A percentile compares a stretch with the other conserved stretches of the same genome.
These are phyloP conservation scores for Acaromyces ingoldii DNA, from an alignment of 1,284 basidiomycete genomes.

Conservation along the genomic window DNA sequence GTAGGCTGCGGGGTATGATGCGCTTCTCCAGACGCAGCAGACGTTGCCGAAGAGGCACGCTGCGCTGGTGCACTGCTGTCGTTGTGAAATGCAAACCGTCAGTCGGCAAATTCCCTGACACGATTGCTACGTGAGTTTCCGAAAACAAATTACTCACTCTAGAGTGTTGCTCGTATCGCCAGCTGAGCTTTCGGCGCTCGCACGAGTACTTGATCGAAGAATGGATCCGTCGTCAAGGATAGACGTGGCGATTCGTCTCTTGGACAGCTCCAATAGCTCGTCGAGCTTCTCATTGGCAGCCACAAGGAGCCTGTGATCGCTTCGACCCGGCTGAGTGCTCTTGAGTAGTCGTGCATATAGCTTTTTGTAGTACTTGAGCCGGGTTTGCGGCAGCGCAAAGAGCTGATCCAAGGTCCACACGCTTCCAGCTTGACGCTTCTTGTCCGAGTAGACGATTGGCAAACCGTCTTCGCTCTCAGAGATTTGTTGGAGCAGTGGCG, in stretches of 20 bases:
- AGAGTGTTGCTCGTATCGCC: constrained; percentile 23
- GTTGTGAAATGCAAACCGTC: too few relatives aligned
- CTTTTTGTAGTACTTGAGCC: constrained; percentile 87
- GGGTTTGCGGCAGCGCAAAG: constrained; percentile 76
- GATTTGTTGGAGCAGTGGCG: constrained; percentile 66
- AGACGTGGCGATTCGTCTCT: constrained; percentile 25
- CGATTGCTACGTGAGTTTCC: too few relatives aligned
- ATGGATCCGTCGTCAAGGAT: constrained; percentile 24
- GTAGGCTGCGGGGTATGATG: constrained; percentile 13
- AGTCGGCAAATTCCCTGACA: too few relatives aligned
- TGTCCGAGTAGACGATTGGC: constrained; percentile 26
- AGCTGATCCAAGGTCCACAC: constrained; percentile 80
- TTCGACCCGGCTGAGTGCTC: constrained; percentile 78
- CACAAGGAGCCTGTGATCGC: constrained; percentile 76
- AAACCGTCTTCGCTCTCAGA: constrained; percentile 54
- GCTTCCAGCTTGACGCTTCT: constrained; percentile 25
- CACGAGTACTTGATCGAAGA: constrained; percentile 7
- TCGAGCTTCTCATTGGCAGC: constrained; percentile 78
- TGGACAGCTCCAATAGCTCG: constrained; percentile 63
- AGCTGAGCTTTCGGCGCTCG: constrained; percentile 26
- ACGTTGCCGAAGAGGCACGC: constrained; percentile 33
- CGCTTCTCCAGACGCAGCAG: too few relatives aligned
- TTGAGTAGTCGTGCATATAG: constrained; percentile 81
- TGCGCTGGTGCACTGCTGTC: too few relatives aligned
- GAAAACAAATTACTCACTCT: too few relatives aligned